Evolutionary conservation across 495 filamentous ascomycete genomes (phyloP).

Genomic region (Neurospora tetrasperma): DNA sequence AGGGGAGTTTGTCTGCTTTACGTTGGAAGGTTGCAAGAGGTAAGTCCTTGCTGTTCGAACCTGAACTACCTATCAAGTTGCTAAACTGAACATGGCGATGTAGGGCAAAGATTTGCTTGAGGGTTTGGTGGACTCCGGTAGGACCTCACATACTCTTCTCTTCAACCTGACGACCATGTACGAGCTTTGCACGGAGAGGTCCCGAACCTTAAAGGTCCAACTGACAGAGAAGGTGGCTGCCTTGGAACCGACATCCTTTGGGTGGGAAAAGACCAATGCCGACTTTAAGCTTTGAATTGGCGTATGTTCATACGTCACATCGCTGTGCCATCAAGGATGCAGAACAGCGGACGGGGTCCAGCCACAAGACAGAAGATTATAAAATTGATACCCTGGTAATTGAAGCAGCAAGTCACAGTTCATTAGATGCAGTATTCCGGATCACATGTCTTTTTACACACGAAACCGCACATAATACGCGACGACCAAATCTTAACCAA

Average conservation of each 20-base stretch:
- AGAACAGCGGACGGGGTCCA: not conserved
- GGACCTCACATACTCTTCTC: conserved; percentile 61
- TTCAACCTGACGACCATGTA: conserved; percentile 91
- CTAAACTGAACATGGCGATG: conserved; percentile 7
- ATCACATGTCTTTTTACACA: not conserved
- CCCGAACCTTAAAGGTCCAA: conserved; percentile 53
- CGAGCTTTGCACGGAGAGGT: conserved; percentile 76
- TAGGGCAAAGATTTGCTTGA: conserved; percentile 56
- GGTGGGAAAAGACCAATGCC: conserved; percentile 57
- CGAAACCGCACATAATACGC: not conserved
- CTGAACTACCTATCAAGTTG: not conserved
- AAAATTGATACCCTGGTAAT: not conserved
- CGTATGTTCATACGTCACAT: not conserved
- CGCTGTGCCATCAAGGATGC: not conserved
- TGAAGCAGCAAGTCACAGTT: not conserved
- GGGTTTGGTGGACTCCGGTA: conserved; percentile 45
- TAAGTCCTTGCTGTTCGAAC: conserved; percentile 23
- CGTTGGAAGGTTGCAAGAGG: conserved; percentile 63
- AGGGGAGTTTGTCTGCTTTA: conserved; percentile 76
- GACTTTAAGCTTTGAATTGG: conserved; percentile 66
- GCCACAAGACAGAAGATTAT: not conserved
- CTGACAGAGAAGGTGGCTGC: conserved; percentile 61
- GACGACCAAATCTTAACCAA: not conserved
- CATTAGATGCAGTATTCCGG: not conserved
- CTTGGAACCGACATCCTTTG: conserved; percentile 32